phyloP scores from a whole-genome alignment of 2,329 filamentous ascomycete genomes.

The Fusarium sp. region DNA sequence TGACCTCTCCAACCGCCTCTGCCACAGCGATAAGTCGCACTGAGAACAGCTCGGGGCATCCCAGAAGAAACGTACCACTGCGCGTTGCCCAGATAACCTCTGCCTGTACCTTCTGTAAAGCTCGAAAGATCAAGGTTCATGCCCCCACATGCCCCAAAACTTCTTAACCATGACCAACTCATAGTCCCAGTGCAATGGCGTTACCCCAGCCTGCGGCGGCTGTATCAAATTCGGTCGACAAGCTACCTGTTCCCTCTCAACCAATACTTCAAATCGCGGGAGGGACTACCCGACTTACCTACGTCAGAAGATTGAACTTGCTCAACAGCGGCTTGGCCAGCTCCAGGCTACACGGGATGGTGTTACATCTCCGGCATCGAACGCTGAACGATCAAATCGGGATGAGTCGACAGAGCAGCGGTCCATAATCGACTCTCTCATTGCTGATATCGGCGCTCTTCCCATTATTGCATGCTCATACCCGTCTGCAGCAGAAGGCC shows the following conservation, averaged over 20 bases:
- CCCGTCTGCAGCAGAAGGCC: background rate
- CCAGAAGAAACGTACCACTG: background rate
- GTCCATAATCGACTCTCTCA: constrained; percentile 18
- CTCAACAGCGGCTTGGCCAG: background rate
- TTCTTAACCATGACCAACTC: background rate
- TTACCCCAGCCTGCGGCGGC: constrained; percentile 12
- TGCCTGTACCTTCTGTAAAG: constrained; percentile 18
- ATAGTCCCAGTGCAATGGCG: background rate
- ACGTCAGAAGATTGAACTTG: constrained; percentile 7
- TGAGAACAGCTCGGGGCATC: background rate
- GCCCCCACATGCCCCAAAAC: rapidly evolving
- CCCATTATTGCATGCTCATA: constrained; percentile 16
- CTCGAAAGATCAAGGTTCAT: constrained; percentile 17
- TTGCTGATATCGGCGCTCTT: constrained; percentile 13
- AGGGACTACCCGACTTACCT: constrained; percentile 11
- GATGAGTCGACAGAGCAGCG: background rate
- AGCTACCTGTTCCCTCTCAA: background rate
- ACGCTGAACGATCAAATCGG: background rate
- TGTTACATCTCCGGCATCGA: rapidly evolving
- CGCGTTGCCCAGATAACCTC: constrained; percentile 16
- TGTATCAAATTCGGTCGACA: constrained; percentile 3
- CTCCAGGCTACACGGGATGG: background rate
- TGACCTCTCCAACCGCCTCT: too few relatives aligned
- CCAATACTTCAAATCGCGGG: background rate
- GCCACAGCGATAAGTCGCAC: background rate